Conservation (phyloP, 2,329 filamentous ascomycete genomes). For the Fusarium keratoplasticum region DNA sequence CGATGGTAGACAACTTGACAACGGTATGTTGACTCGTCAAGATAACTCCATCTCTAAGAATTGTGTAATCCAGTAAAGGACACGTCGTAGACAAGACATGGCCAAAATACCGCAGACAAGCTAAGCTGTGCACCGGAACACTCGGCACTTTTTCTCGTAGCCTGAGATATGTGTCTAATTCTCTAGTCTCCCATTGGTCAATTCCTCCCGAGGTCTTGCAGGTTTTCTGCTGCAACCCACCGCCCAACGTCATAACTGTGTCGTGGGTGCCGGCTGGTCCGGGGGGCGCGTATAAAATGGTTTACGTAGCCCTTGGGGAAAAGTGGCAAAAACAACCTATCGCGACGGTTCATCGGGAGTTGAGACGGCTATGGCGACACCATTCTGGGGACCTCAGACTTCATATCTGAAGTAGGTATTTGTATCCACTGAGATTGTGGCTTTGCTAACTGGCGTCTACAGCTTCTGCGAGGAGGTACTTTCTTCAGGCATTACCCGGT, state of each 20-base stretch:
- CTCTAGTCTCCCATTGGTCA: not conserved
- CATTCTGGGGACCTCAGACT: conserved; percentile 48
- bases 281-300: not conserved
- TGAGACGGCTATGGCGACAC: conserved; percentile 16
- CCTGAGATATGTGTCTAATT: not conserved
- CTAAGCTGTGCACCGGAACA: not conserved
- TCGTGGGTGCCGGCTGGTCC: not conserved
- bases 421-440: accelerated
- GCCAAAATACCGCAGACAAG: not conserved
- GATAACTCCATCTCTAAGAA: not conserved
- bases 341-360: not conserved
- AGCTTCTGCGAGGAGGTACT: conserved; percentile 49
- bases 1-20: not conserved
- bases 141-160: not conserved
- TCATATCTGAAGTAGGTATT: conserved; percentile 47
- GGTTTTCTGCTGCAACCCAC: not conserved
- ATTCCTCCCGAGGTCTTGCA: not conserved
- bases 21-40: not conserved
- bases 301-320: not conserved
- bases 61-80: not conserved
- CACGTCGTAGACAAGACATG: not conserved
- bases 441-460: not conserved
- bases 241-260: not conserved
- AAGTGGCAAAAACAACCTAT: not conserved
- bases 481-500: not conserved